These are phyloP conservation scores for Aureobasidium pullulans DNA, from an alignment of 2,329 filamentous ascomycete species.

Conservation along the genomic window DNA sequence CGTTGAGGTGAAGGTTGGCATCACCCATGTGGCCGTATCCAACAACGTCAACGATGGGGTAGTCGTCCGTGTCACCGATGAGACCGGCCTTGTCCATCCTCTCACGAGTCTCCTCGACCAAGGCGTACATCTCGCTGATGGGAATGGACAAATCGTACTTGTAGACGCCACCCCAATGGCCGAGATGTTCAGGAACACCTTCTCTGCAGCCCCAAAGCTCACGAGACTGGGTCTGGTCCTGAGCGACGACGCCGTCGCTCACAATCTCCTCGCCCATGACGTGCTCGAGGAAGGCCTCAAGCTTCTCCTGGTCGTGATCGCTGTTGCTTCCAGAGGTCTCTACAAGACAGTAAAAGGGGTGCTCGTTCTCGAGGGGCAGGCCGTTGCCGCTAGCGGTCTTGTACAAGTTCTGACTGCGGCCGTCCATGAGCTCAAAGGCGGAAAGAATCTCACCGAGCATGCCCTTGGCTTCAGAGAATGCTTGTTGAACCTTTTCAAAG, in stretches of 20 bases:
- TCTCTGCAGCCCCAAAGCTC: constrained; percentile 89
- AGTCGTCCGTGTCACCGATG: constrained; percentile 61
- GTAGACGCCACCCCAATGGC: constrained; percentile 90
- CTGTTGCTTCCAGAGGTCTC: constrained; percentile 93
- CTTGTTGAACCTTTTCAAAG: constrained; percentile 78
- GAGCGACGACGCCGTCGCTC: constrained; percentile 79
- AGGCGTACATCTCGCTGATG: constrained; percentile 72
- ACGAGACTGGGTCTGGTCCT: constrained; percentile 84
- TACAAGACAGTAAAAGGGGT: constrained; percentile 93
- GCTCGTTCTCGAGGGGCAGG: constrained; percentile 70
- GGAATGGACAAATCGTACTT: constrained; percentile 98
- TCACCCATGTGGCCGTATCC: constrained; percentile 99
- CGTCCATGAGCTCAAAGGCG: constrained; percentile 96
- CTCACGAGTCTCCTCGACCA: constrained; percentile 78
- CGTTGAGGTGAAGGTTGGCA: constrained; percentile 88
- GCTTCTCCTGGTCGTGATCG: constrained; percentile 87
- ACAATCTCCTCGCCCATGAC: constrained; percentile 87
- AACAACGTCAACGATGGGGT: constrained; percentile 80
- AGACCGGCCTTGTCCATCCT: constrained; percentile 68
- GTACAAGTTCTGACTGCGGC: constrained; percentile 70
- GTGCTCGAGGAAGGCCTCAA: constrained; percentile 82
- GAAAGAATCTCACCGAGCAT: constrained; percentile 93
- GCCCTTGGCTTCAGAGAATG: constrained; percentile 81
- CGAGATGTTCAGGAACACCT: constrained; percentile 80
- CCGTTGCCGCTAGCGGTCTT: constrained; percentile 66